Percentiles rank a stretch among this genome's conserved stretches.
phyloP scores from a whole-genome alignment of 331 rosid genomes.

The Acacia pycnantha region DNA sequence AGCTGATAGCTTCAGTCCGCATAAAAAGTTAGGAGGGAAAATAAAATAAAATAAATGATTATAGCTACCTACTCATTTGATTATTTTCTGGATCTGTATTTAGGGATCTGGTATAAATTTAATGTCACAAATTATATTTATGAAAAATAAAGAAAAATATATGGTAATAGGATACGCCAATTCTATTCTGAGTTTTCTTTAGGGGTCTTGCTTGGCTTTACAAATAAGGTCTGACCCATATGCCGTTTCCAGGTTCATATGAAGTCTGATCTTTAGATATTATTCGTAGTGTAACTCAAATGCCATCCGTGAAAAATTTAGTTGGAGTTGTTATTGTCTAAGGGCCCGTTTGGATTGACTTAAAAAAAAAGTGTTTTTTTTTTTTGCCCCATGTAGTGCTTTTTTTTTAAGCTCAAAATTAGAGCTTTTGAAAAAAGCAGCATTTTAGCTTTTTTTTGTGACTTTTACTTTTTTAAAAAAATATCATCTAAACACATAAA shows the following conservation, averaged over 20 bases:
- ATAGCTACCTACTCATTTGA: not conserved
- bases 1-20: not conserved
- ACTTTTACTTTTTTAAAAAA: too few relatives aligned
- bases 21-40: not conserved
- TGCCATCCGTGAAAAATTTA: not conserved
- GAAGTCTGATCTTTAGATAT: conserved; percentile 7
- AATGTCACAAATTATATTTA: not conserved
- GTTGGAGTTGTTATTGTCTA: conserved; percentile 1
- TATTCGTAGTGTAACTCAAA: not conserved
- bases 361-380: too few relatives aligned
- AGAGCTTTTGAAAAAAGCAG: too few relatives aligned
- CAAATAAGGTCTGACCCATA: not conserved
- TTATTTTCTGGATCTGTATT: not conserved
- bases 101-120: not conserved
- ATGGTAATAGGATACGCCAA: not conserved
- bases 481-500: too few relatives aligned
- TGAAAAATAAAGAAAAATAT: not conserved
- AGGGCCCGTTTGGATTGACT: too few relatives aligned
- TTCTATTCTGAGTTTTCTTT: not conserved
- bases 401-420: too few relatives aligned
- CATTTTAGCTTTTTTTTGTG: too few relatives aligned
- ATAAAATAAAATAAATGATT: conserved; percentile 22
- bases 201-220: not conserved
- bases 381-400: too few relatives aligned
- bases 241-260: not conserved